phyloP scores from a whole-genome alignment of 2,329 filamentous ascomycete genomes.

The Trichoderma gracile region DNA sequence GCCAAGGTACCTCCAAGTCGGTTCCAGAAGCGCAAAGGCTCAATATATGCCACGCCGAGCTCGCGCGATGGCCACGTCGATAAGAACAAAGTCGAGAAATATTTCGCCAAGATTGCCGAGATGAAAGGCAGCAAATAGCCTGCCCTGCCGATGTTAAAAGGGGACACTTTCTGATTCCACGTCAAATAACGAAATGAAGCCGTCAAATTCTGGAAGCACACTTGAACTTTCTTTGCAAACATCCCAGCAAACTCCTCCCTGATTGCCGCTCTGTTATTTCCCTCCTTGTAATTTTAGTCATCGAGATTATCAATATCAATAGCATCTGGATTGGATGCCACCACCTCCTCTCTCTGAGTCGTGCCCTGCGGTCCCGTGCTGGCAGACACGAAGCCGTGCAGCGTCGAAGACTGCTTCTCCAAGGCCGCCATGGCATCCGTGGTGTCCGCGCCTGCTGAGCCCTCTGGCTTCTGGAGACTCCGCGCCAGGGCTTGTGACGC shows the following conservation, averaged over 20 bases:
- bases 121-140: constrained; percentile 47
- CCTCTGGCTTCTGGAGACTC: constrained; percentile 63
- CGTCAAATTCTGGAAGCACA: neutral
- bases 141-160: neutral
- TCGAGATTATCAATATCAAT: constrained; percentile 78
- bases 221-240: neutral
- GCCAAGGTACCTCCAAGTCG: constrained; percentile 66
- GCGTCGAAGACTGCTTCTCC: constrained; percentile 84
- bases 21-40: constrained; percentile 70
- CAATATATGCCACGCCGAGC: constrained; percentile 65
- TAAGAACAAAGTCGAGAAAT: constrained; percentile 59
- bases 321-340: constrained; percentile 75
- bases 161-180: neutral
- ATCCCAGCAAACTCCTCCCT: neutral
- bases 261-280: neutral
- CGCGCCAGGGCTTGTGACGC: constrained; percentile 90
- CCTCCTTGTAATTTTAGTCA: constrained; percentile 46
- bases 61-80: constrained; percentile 66
- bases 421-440: constrained; percentile 86
- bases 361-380: constrained; percentile 69
- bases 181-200: neutral
- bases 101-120: constrained; percentile 61
- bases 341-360: constrained; percentile 40
- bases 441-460: constrained; percentile 49
- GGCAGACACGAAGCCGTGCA: constrained; percentile 87